Conservation (phyloP, 108 stramenopile genomes). For the Pseudonitzschia multiseries region DNA sequence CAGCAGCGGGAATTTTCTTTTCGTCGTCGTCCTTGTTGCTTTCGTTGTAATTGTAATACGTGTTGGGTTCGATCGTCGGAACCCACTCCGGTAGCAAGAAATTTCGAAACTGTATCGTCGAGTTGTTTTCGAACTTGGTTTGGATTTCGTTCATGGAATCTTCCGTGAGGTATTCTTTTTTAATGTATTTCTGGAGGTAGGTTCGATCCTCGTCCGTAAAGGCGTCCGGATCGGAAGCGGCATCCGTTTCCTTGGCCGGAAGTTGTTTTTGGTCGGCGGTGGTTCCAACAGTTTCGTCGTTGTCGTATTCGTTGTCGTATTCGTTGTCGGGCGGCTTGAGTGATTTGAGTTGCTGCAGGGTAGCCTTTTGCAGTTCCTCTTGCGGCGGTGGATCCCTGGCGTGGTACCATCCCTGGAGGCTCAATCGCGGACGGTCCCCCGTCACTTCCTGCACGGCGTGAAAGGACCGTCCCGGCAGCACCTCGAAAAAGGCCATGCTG, state of each 20-base stretch:
- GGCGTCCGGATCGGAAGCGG: slow-evolving; percentile 1
- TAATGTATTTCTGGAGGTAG: slow-evolving; percentile 68
- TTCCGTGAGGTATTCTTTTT: slow-evolving; percentile 56
- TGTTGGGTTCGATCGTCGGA: slow-evolving; percentile 35
- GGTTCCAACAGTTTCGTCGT: not conserved
- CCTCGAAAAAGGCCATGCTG: slow-evolving; percentile 90
- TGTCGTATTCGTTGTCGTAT: no score
- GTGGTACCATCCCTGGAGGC: slow-evolving; percentile 92
- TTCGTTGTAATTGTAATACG: slow-evolving; percentile 4
- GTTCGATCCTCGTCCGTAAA: slow-evolving; percentile 54
- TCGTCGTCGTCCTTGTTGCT: slow-evolving; percentile 18
- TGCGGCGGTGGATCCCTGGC: slow-evolving; percentile 52
- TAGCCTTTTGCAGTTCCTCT: slow-evolving; percentile 56
- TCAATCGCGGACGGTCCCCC: slow-evolving; percentile 86
- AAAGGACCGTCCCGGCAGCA: slow-evolving; percentile 87
- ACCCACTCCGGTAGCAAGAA: slow-evolving; percentile 66
- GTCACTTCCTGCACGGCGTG: slow-evolving; percentile 97
- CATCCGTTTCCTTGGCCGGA: no score
- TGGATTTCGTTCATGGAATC: slow-evolving; percentile 67
- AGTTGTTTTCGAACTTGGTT: slow-evolving; percentile 75
- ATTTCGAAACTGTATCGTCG: slow-evolving; percentile 75
- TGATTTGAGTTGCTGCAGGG: slow-evolving; percentile 70
- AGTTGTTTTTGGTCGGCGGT: no score
- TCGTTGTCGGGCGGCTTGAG: slow-evolving; percentile 10
- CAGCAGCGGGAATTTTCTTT: not conserved